phyloP scores from a whole-genome alignment of 306 rosid species.

The Corylus avellana region DNA sequence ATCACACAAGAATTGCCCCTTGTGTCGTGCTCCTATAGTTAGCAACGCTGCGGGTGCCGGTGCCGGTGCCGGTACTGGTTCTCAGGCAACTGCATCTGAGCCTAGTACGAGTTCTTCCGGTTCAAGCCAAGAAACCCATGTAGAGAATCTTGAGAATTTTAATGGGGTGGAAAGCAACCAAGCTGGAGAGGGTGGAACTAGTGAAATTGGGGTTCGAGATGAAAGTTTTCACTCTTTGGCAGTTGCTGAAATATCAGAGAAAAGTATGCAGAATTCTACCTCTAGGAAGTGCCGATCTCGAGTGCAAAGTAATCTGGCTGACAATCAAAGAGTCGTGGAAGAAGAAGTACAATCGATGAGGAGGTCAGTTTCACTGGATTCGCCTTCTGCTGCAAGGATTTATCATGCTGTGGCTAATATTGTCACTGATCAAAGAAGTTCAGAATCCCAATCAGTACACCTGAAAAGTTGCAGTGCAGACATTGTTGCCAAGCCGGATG shows the following conservation, averaged over 20 bases:
- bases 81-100: slow-evolving; percentile 14
- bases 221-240: slow-evolving; percentile 11
- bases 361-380: slow-evolving; percentile 52
- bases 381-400: slow-evolving; percentile 29
- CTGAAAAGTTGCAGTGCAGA: slow-evolving; percentile 11
- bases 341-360: slow-evolving; percentile 37
- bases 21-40: slow-evolving; percentile 54
- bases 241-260: slow-evolving; percentile 16
- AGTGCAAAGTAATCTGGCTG: slow-evolving; percentile 25
- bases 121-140: slow-evolving; percentile 22
- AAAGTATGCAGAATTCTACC: slow-evolving; percentile 24
- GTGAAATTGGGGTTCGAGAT: slow-evolving; percentile 23
- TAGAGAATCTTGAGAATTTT: slow-evolving; percentile 25
- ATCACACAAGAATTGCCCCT: slow-evolving; percentile 51
- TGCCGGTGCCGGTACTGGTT: not conserved
- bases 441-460: slow-evolving; percentile 15
- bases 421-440: slow-evolving; percentile 31
- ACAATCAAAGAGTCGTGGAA: slow-evolving; percentile 15
- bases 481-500: slow-evolving; percentile 30
- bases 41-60: slow-evolving; percentile 2
- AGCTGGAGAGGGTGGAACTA: slow-evolving; percentile 31
- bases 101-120: slow-evolving; percentile 21
- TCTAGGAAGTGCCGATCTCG: slow-evolving; percentile 21
- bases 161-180: slow-evolving; percentile 8
- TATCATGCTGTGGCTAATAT: slow-evolving; percentile 29